Conservation (phyloP, 2,329 filamentous ascomycete species). For the Fusarium vanettenii region DNA sequence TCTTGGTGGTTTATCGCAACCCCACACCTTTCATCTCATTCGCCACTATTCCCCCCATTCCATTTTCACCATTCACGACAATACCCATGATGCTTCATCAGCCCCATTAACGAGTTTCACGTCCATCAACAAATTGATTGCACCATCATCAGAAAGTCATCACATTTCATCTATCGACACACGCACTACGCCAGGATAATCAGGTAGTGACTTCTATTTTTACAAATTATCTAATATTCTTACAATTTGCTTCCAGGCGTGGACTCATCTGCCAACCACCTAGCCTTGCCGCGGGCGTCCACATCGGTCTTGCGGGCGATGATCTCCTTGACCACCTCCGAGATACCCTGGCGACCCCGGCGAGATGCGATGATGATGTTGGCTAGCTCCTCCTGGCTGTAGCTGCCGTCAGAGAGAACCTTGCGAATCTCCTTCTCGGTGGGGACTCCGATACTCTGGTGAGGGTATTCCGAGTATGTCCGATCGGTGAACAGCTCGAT, state of each 20-base stretch:
- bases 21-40: slow-evolving; percentile 34
- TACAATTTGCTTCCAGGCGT: slow-evolving; percentile 49
- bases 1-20: slow-evolving; percentile 39
- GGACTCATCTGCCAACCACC: slow-evolving; percentile 50
- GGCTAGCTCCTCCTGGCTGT: slow-evolving; percentile 68
- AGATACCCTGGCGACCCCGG: slow-evolving; percentile 75
- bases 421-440: slow-evolving; percentile 70
- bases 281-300: slow-evolving; percentile 56
- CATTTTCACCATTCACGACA: slow-evolving; percentile 7
- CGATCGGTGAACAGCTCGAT: slow-evolving; percentile 71
- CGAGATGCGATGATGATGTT: slow-evolving; percentile 70
- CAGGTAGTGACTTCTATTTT: slow-evolving; percentile 41
- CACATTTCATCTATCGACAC: slow-evolving; percentile 42
- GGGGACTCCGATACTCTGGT: slow-evolving; percentile 77
- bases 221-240: slow-evolving; percentile 33
- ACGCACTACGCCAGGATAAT: slow-evolving; percentile 33
- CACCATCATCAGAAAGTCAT: slow-evolving; percentile 28
- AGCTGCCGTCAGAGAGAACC: slow-evolving; percentile 54
- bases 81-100: slow-evolving; percentile 22
- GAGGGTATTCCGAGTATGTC: slow-evolving; percentile 80
- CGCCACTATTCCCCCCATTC: slow-evolving; percentile 16
- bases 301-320: slow-evolving; percentile 69
- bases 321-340: slow-evolving; percentile 76
- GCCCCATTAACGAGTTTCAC: slow-evolving; percentile 15
- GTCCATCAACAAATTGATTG: slow-evolving; percentile 2